These are phyloP conservation scores for Candida cerambycidarum DNA, from an alignment of 805 yeast species.

Conservation along the genomic window DNA sequence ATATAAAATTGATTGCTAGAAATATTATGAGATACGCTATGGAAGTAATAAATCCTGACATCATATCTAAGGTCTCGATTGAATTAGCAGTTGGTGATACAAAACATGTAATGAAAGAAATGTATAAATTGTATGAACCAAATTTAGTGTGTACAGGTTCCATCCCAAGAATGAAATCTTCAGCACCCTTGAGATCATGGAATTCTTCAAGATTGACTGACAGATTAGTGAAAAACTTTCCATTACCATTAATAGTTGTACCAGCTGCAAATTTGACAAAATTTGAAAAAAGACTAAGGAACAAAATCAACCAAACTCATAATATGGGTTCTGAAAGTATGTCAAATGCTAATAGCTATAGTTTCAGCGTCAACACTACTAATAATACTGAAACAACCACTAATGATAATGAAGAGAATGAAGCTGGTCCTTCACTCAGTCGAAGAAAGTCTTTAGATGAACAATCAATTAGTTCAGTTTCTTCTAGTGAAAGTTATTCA, in stretches of 20 bases:
- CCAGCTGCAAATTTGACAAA: constrained; percentile 58
- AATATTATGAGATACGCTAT: constrained; percentile 54
- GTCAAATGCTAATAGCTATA: constrained; percentile 1
- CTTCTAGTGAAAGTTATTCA: constrained; percentile 32
- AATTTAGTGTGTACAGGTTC: constrained; percentile 51
- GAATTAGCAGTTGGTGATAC: constrained; percentile 63
- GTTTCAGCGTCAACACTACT: neutral
- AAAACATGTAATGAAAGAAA: constrained; percentile 55
- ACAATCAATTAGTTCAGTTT: constrained; percentile 17
- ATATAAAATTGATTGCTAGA: constrained; percentile 43
- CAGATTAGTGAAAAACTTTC: constrained; percentile 60
- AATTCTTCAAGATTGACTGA: constrained; percentile 61
- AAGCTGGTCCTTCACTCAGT: neutral
- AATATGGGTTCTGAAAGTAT: neutral
- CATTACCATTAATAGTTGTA: constrained; percentile 65
- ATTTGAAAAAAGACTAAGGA: constrained; percentile 49
- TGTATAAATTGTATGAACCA: constrained; percentile 62
- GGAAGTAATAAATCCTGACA: constrained; percentile 45
- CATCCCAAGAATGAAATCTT: constrained; percentile 41
- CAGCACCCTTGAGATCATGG: constrained; percentile 61
- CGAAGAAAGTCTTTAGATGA: neutral
- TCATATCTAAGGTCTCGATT: constrained; percentile 52
- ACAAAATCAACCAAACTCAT: constrained; percentile 21
- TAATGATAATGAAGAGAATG: neutral
- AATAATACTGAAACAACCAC: neutral